A percentile compares a stretch with the other conserved stretches of the same genome.
Conservation (phyloP, 1,284 basidiomycete genomes). For the Trametes versicolor region DNA sequence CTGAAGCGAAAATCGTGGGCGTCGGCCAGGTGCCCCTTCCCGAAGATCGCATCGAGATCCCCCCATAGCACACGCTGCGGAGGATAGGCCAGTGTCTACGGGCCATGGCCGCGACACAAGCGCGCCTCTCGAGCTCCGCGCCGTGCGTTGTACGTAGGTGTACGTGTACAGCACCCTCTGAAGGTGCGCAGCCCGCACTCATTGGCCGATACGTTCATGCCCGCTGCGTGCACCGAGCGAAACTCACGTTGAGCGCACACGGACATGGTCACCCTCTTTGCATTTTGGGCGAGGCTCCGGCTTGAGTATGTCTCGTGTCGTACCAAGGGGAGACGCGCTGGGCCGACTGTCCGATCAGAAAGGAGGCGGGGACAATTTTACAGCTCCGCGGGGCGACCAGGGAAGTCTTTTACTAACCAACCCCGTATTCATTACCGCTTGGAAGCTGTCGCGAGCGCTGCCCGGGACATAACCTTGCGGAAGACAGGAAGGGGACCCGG, state of each 20-base stretch:
- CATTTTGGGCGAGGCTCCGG: constrained; percentile 2
- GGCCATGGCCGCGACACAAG: neutral
- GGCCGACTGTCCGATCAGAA: constrained; percentile 27
- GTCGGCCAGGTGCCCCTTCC: constrained; percentile 2
- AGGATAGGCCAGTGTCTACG: neutral
- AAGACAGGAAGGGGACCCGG: constrained; percentile 6
- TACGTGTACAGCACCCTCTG: constrained; percentile 17
- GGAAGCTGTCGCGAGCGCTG: constrained; percentile 22
- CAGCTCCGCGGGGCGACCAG: constrained; percentile 22
- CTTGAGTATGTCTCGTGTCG: constrained; percentile 7
- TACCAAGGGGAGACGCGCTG: constrained; percentile 9
- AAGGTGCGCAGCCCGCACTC: neutral
- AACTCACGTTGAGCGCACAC: constrained; percentile 7
- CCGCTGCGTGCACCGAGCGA: neutral
- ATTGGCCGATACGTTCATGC: neutral
- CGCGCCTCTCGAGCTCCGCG: constrained; percentile 6
- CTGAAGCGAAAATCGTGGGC: constrained; percentile 19
- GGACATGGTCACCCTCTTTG: constrained; percentile 9
- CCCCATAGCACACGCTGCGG: neutral
- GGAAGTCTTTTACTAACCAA: constrained; percentile 6
- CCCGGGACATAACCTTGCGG: constrained; percentile 25
- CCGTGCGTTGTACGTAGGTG: constrained; percentile 14
- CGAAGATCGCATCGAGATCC: constrained; percentile 25
- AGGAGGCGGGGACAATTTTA: constrained; percentile 16
- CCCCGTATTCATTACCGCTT: constrained; percentile 23